Base-by-base conservation (phyloP, 345 rosid species). In the Hevea brasiliensis region DNA sequence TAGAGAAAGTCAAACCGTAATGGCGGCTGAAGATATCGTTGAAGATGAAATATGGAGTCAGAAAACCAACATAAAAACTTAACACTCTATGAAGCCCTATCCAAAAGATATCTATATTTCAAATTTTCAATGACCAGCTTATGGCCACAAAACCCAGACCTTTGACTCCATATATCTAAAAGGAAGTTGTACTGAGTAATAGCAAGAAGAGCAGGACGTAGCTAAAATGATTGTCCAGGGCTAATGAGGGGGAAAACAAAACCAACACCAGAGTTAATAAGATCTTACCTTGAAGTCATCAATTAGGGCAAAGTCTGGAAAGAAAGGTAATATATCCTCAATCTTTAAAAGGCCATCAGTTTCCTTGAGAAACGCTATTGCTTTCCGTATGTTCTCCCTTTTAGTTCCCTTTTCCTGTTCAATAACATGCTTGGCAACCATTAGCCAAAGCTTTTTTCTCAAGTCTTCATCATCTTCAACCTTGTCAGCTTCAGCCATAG, bases 401-500 rank as follows among this genome's bases (percentile, higher is more conserved):
- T 91, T 95, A 56, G 90, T 87, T 78, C 98, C 99, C 80, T 88
- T 92, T 87, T 95, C 98, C 85, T 92, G 99, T 77, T 88, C 85
- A 70, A 95, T 80, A 47, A 93, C 97, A 84, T 95, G 99, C 85
- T 91, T 95, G 65, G 99, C 98, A 82, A 95, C 86, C 99, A 95
- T 95, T 20, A 95, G 92, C 97, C 99, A 92, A 62, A 95, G 90
- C 85, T 95, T 95, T 86, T 92, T 95, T 74, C 99, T 91, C 85
- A 95, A 80, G 78, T 95, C 99, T 84, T 92, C 98, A 73, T 95
- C 99, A 79, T 95, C 99, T 87, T 92, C 99, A 80, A 93, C 99
- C 85, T 91, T 95, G 84, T 95, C 98, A 63, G 98, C 99, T 84
- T 95, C 99, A 74, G 97, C 96, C 99, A 95, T 95, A 72, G 97